These are phyloP conservation scores for Arthrobotrys conoides DNA, from an alignment of 2,329 filamentous ascomycete genomes.

Conservation along the genomic window DNA sequence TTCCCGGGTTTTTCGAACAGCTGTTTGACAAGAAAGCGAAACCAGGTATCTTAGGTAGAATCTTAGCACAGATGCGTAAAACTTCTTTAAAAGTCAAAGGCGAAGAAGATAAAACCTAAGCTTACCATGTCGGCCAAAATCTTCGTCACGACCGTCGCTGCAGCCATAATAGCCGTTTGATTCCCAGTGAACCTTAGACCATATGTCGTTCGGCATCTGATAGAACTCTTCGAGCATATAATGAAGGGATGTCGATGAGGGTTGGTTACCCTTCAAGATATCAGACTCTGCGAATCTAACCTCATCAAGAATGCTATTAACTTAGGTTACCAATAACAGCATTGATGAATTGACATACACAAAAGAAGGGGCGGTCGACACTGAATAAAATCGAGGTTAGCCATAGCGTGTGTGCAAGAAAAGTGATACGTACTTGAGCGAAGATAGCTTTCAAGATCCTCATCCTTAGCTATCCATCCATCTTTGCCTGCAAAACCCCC, in stretches of 20 bases:
- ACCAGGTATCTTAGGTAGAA: conserved; percentile 38
- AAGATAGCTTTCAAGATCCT: neutral
- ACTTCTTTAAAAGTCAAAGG: neutral
- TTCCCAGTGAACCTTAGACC: conserved; percentile 54
- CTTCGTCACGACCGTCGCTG: conserved; percentile 30
- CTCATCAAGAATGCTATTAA: neutral
- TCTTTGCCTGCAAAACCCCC: neutral
- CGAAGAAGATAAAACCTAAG: neutral
- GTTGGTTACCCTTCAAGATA: conserved; percentile 21
- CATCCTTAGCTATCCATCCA: neutral
- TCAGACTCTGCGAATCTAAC: conserved; percentile 40
- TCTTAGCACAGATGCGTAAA: neutral
- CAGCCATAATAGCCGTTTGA: conserved; percentile 53
- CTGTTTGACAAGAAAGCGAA: conserved; percentile 47
- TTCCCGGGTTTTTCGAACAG: conserved; percentile 14
- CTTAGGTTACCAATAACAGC: neutral
- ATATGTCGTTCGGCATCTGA: conserved; percentile 43
- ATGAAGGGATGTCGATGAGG: conserved; percentile 10
- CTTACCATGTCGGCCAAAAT: conserved; percentile 38
- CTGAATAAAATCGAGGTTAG: neutral
- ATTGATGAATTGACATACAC: neutral
- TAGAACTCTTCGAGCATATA: conserved; percentile 36
- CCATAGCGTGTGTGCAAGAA: neutral
- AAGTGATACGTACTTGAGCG: neutral
- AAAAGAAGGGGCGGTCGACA: neutral